Evolutionary conservation across 2,329 filamentous ascomycete genomes (phyloP).

Genomic region (Calycina herbarum): DNA sequence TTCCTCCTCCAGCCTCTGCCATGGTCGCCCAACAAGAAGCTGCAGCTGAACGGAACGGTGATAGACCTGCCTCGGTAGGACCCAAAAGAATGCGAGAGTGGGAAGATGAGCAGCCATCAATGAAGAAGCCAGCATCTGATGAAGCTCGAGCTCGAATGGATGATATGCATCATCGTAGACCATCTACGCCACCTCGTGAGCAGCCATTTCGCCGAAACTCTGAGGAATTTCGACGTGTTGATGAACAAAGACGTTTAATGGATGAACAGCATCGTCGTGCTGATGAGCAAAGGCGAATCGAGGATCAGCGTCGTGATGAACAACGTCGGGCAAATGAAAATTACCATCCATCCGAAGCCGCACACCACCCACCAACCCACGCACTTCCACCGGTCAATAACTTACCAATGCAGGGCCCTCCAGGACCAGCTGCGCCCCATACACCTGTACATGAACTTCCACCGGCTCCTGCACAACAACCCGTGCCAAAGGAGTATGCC

Average conservation of each 20-base stretch:
- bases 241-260: slow-evolving; percentile 52
- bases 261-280: slow-evolving; percentile 26
- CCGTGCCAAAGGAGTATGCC: slow-evolving; percentile 50
- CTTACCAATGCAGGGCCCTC: slow-evolving; percentile 58
- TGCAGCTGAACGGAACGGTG: slow-evolving; percentile 61
- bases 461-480: slow-evolving; percentile 46
- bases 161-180: slow-evolving; percentile 76
- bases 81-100: slow-evolving; percentile 89
- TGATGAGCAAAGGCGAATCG: slow-evolving; percentile 60
- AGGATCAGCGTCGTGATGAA: slow-evolving; percentile 65
- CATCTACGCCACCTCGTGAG: slow-evolving; percentile 70
- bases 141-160: slow-evolving; percentile 85
- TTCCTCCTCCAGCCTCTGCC: slow-evolving; percentile 65
- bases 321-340: slow-evolving; percentile 72
- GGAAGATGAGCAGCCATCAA: slow-evolving; percentile 70
- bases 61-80: slow-evolving; percentile 74
- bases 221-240: slow-evolving; percentile 67
- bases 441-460: slow-evolving; percentile 45
- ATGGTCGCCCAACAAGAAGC: slow-evolving; percentile 64
- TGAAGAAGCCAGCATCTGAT: slow-evolving; percentile 87
- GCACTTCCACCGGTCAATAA: slow-evolving; percentile 43
- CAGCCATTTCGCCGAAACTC: slow-evolving; percentile 74
- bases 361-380: slow-evolving; percentile 75
- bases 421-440: slow-evolving; percentile 46
- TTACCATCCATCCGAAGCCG: slow-evolving; percentile 90